Evolutionary conservation across 306 rosid genomes (phyloP).

Genomic region (Quercus glauca): DNA sequence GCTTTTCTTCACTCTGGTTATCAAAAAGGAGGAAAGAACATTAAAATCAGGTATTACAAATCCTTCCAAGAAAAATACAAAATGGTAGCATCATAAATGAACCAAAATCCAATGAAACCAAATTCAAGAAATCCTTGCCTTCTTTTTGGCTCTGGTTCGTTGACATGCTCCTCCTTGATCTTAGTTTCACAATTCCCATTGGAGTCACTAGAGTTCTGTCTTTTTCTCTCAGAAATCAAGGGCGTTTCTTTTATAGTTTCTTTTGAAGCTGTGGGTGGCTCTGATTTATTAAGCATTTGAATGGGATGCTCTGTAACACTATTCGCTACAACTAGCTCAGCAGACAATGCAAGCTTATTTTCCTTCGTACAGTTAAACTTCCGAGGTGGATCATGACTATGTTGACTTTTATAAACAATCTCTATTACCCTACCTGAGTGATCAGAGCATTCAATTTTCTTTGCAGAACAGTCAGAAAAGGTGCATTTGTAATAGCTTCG

Average conservation of each 20-base stretch:
- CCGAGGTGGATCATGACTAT: constrained; percentile 77
- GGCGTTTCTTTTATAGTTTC: constrained; percentile 45
- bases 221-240: constrained; percentile 51
- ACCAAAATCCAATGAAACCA: constrained; percentile 9
- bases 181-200: constrained; percentile 46
- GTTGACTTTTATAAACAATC: constrained; percentile 74
- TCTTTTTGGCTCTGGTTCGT: constrained; percentile 58
- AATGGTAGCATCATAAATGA: not conserved
- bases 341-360: constrained; percentile 37
- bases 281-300: constrained; percentile 41
- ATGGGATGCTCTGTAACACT: constrained; percentile 37
- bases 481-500: constrained; percentile 93
- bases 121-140: constrained; percentile 54
- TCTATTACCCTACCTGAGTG: constrained; percentile 59
- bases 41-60: constrained; percentile 22
- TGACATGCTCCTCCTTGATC: constrained; percentile 61
- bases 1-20: constrained; percentile 76
- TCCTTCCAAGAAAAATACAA: constrained; percentile 14
- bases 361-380: constrained; percentile 50
- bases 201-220: constrained; percentile 35
- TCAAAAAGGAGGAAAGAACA: constrained; percentile 26
- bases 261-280: constrained; percentile 54
- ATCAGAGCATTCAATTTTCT: constrained; percentile 85
- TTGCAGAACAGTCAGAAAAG: constrained; percentile 63
- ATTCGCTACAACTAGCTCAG: constrained; percentile 43